Conservation (phyloP, 208 protist genomes). For the Crithidia fasciculata region DNA sequence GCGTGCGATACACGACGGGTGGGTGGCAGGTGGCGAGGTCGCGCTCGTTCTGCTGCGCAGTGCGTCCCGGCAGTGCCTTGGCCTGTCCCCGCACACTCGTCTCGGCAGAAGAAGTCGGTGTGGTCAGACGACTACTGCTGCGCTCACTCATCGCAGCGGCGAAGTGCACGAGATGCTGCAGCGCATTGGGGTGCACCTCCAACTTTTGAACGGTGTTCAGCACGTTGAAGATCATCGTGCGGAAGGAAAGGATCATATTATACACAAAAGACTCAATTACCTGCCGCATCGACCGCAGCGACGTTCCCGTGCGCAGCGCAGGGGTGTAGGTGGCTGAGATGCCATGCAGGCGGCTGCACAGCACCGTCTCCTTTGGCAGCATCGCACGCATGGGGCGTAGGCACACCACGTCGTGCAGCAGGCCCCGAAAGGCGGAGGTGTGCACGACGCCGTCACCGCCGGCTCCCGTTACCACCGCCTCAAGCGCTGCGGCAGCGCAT, state of each 20-base stretch:
- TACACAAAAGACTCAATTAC: constrained; percentile 75
- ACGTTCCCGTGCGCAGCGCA: constrained; percentile 49
- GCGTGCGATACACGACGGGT: constrained; percentile 5
- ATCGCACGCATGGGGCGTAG: constrained; percentile 71
- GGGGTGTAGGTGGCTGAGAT: constrained; percentile 65
- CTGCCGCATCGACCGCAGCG: constrained; percentile 55
- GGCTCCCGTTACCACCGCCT: constrained; percentile 60
- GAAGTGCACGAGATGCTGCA: constrained; percentile 28
- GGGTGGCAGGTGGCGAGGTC: constrained; percentile 10
- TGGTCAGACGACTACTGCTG: too few relatives aligned
- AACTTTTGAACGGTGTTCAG: constrained; percentile 72
- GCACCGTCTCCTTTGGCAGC: constrained; percentile 69
- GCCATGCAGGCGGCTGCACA: constrained; percentile 58
- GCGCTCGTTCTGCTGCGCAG: constrained; percentile 39
- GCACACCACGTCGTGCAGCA: constrained; percentile 49
- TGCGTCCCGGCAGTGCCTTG: constrained; percentile 26
- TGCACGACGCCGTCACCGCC: constrained; percentile 52
- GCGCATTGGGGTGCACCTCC: constrained; percentile 23
- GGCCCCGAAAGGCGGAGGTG: constrained; percentile 44
- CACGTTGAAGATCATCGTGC: constrained; percentile 85
- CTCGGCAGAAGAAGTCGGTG: too few relatives aligned
- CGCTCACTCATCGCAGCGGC: background rate
- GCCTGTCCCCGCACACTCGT: background rate
- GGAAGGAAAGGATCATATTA: constrained; percentile 46
- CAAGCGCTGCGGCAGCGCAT: constrained; percentile 49